A percentile compares a stretch with the other conserved stretches of the same genome.
These are phyloP conservation scores for Barbarea vulgaris DNA, from an alignment of 345 rosid genomes.

Conservation along the genomic window DNA sequence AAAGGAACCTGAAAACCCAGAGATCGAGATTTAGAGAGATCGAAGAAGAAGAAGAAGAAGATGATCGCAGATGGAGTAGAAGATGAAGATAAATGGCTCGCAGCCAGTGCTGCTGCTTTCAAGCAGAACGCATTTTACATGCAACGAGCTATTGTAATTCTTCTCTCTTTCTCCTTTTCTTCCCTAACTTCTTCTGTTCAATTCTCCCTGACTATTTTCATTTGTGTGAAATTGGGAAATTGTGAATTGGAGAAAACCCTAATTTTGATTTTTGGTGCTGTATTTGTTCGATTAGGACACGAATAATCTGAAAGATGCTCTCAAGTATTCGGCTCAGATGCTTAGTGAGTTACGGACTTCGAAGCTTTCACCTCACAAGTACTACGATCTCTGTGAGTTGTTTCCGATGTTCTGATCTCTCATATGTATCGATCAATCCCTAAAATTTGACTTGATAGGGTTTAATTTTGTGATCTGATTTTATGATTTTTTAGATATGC, in stretches of 20 bases:
- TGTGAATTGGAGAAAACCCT: slow-evolving; percentile 31
- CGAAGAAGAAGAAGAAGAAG: slow-evolving; percentile 34
- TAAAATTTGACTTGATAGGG: background rate
- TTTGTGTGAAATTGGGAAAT: too few relatives aligned
- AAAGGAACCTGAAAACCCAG: slow-evolving; percentile 38
- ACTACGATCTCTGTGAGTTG: slow-evolving; percentile 86
- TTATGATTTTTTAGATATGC: slow-evolving; percentile 62
- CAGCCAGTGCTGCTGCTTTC: slow-evolving; percentile 90
- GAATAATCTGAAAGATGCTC: slow-evolving; percentile 92
- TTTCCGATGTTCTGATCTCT: slow-evolving; percentile 31
- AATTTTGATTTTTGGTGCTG: slow-evolving; percentile 26
- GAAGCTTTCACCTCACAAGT: slow-evolving; percentile 95
- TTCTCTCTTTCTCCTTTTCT: background rate
- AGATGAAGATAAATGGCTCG: slow-evolving; percentile 97
- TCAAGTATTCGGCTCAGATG: slow-evolving; percentile 99
- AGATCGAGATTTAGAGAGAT: slow-evolving; percentile 41
- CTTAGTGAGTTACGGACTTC: slow-evolving; percentile 96
- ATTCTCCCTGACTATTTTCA: slow-evolving; percentile 22
- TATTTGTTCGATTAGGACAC: slow-evolving; percentile 60
- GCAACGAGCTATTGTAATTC: slow-evolving; percentile 96
- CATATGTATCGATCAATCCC: background rate
- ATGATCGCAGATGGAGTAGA: slow-evolving; percentile 92
- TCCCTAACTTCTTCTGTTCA: background rate
- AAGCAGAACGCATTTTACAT: slow-evolving; percentile 97
- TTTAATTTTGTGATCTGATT: slow-evolving; percentile 18